Evolutionary conservation across 371 early-diverging fungal species (phyloP), one percentile per base, ranked within the genome.

Genomic region (Haplosporangium sp.): DNA sequence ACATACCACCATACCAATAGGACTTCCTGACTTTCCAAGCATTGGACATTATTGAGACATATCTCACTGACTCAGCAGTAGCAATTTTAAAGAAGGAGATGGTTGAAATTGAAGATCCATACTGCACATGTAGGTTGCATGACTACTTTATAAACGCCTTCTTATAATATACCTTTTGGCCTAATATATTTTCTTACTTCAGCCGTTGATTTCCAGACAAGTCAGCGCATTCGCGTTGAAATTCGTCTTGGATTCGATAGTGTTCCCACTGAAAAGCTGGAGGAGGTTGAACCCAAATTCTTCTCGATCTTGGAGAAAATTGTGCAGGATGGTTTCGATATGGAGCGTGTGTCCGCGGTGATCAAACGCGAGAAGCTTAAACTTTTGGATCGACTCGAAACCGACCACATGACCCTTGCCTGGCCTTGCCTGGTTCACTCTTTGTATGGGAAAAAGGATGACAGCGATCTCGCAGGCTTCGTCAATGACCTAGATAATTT

Each of bases 51-150:
- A 42, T 85, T 15, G 78, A 84, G 59, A 74, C 72, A 2, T 92
- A 91, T 69, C 83, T 92, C 19, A 89, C 91, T 0, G 92, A 92
- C 65, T 92, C 92, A 3, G 88, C 92, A 27, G 89, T 91, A 0
- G 87, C 91, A 3, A 78, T 90, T 9, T 74, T 92, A 65, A 88
- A 87, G 69, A 90, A 87, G 53, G 89, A 89, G 66, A 91, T 92
- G 85, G 92, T 92, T 19, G 92, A 92, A 68, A 89, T 86, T 35
- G 90, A 90, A 70, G 90, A 91, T 27, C 90, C 92, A 8, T 85
- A 89, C 38, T 90, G 91, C 72, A 91, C 92, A 71, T 85, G 87
- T 86, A 77, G 58, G 74, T 34, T 11, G 10, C 37, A 27, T 27
- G 27, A 27, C 27, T 27, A 27, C 27, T 27, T 27, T 27, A 27